Evolutionary conservation across 805 yeast genomes (phyloP).

Genomic region (Wickerhamiella domercqiae): DNA sequence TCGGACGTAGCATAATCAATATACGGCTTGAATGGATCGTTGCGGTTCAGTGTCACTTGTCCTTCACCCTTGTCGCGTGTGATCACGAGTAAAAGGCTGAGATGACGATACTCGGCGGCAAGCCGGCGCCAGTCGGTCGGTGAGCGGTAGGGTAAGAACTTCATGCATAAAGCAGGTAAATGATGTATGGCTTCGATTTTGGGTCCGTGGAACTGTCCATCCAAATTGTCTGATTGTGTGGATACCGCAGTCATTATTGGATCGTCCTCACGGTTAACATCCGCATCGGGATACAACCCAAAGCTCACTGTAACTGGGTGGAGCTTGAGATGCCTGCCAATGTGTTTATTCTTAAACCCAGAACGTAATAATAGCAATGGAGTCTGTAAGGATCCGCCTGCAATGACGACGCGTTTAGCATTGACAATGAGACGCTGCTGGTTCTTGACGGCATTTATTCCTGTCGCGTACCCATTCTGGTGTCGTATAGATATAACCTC

Average conservation of each 20-base stretch:
- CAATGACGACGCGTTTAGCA: slow-evolving; percentile 31
- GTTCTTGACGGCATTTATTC: slow-evolving; percentile 28
- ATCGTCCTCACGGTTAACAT: slow-evolving; percentile 27
- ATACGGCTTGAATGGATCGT: slow-evolving; percentile 21
- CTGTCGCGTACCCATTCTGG: slow-evolving; percentile 30
- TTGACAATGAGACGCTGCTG: slow-evolving; percentile 20
- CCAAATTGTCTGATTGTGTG: slow-evolving; percentile 33
- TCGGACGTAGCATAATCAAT: slow-evolving; percentile 30
- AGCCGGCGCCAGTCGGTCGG: slow-evolving; percentile 25
- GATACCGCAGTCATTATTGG: slow-evolving; percentile 37
- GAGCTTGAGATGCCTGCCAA: slow-evolving; percentile 36
- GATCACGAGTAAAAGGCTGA: slow-evolving; percentile 29
- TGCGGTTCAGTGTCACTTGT: slow-evolving; percentile 23
- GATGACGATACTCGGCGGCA: slow-evolving; percentile 26
- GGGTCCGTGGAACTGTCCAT: slow-evolving; percentile 39
- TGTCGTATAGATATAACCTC: slow-evolving; percentile 28
- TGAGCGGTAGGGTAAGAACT: slow-evolving; percentile 31
- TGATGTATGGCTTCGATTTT: slow-evolving; percentile 36
- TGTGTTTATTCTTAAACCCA: slow-evolving; percentile 34
- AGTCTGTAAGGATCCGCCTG: slow-evolving; percentile 36
- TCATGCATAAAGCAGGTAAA: slow-evolving; percentile 28
- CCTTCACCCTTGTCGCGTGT: slow-evolving; percentile 31
- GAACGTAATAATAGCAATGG: slow-evolving; percentile 34
- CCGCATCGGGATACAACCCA: slow-evolving; percentile 30
- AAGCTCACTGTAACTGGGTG: slow-evolving; percentile 32